Conservation (phyloP, 441 rosid species). For the Daphne laureola region DNA sequence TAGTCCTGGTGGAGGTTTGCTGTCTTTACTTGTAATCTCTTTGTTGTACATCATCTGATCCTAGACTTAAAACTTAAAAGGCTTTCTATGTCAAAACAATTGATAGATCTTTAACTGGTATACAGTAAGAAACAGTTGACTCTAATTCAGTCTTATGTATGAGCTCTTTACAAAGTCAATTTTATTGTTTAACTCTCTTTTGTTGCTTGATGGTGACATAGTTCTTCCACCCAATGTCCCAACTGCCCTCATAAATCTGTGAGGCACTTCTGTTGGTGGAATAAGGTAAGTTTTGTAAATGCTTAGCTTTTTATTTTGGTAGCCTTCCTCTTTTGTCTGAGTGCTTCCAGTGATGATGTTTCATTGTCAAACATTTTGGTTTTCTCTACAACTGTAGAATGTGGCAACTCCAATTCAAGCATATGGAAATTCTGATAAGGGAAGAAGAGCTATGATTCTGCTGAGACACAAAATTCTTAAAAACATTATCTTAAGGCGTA, state of each 20-base stretch:
- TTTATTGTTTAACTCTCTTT: background rate
- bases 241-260: constrained; percentile 74
- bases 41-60: no score
- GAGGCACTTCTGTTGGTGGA: constrained; percentile 99
- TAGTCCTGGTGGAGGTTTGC: no score
- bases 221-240: constrained; percentile 47
- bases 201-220: constrained; percentile 21
- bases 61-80: no score
- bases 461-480: constrained; percentile 75
- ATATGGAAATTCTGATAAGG: constrained; percentile 30
- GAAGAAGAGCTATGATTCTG: constrained; percentile 81
- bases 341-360: constrained; percentile 1
- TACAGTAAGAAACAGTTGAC: no score
- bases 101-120: no score
- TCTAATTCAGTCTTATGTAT: no score
- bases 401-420: constrained; percentile 70
- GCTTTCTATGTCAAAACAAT: no score
- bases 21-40: no score
- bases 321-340: constrained; percentile 1
- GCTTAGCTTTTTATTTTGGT: constrained; percentile 4
- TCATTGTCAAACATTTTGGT: constrained; percentile 4
- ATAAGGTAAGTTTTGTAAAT: constrained; percentile 51
- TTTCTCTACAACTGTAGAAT: constrained; percentile 31
- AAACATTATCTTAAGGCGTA: constrained; percentile 72
- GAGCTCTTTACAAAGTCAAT: no score